Percentiles rank a stretch among this genome's conserved stretches.
Conservation (phyloP, 352 stramenopile species). For the Phytophthora ramorum region DNA sequence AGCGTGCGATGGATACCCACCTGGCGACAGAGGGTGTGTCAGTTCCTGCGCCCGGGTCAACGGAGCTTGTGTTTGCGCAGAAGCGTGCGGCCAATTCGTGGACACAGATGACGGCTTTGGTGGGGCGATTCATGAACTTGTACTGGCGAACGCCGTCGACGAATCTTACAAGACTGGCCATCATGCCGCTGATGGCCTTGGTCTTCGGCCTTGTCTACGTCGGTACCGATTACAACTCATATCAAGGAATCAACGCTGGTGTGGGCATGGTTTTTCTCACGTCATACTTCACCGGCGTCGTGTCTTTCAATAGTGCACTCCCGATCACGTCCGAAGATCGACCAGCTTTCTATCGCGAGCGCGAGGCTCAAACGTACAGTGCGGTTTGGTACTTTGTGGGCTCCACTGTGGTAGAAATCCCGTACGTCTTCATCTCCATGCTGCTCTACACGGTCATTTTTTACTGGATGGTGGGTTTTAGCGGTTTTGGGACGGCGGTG, state of each 20-base stretch:
- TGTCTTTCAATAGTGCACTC: constrained; percentile 79
- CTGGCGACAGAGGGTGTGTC: constrained; percentile 37
- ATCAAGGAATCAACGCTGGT: constrained; percentile 54
- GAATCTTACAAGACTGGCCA: constrained; percentile 72
- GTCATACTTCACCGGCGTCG: constrained; percentile 81
- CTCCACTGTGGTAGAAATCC: constrained; percentile 78
- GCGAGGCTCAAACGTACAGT: constrained; percentile 86
- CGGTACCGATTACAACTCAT: constrained; percentile 49
- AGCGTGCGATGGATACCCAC: constrained; percentile 28
- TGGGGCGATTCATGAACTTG: constrained; percentile 47
- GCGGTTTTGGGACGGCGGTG: constrained; percentile 41
- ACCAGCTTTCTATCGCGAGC: constrained; percentile 88
- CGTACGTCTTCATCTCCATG: constrained; percentile 56
- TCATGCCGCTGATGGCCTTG: constrained; percentile 39
- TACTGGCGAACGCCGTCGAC: constrained; percentile 77
- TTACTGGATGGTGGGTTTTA: constrained; percentile 65
- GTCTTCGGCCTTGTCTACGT: constrained; percentile 55
- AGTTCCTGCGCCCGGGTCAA: constrained; percentile 12
- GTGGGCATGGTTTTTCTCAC: constrained; percentile 87
- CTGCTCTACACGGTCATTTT: constrained; percentile 67
- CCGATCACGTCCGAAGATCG: constrained; percentile 74
- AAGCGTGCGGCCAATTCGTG: constrained; percentile 43
- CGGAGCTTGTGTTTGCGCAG: constrained; percentile 36
- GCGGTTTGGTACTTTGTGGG: constrained; percentile 75
- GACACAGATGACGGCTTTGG: constrained; percentile 42